phyloP scores from a whole-genome alignment of 495 filamentous ascomycete genomes.

The Podospora conica region DNA sequence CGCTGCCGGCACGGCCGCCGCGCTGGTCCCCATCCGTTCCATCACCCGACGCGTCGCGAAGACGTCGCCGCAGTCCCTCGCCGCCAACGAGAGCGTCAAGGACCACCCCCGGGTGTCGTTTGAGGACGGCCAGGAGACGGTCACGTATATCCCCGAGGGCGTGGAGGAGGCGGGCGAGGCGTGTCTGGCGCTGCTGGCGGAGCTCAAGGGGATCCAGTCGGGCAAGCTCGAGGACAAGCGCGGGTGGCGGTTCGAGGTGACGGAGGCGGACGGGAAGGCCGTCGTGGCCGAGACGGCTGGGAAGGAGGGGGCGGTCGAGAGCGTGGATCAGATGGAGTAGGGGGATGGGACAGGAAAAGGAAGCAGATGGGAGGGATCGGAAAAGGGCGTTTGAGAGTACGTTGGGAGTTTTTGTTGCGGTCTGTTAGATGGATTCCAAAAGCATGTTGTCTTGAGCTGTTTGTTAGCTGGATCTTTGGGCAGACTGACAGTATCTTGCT shows the following conservation, averaged over 20 bases:
- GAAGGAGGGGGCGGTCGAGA: conserved; percentile 19
- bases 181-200: conserved; percentile 61
- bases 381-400: not conserved
- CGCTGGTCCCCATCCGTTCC: conserved; percentile 81
- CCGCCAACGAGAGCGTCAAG: conserved; percentile 17
- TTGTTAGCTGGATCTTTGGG: not conserved
- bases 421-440: not conserved
- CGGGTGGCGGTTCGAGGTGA: conserved; percentile 62
- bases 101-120: conserved; percentile 29
- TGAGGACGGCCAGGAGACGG: conserved; percentile 49
- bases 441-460: not conserved
- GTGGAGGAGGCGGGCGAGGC: conserved; percentile 65
- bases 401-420: not conserved
- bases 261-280: conserved; percentile 41
- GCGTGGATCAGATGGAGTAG: conserved; percentile 38
- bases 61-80: conserved; percentile 37
- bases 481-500: not conserved
- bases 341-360: not conserved
- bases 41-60: conserved; percentile 58
- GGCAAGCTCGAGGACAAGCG: conserved; percentile 70
- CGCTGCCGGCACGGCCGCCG: conserved; percentile 88
- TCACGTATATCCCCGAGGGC: conserved; percentile 55
- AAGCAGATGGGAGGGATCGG: not conserved
- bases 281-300: conserved; percentile 20
- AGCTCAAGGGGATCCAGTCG: conserved; percentile 76